Evolutionary conservation across 2,329 filamentous ascomycete species (phyloP), one percentile per base, ranked within the genome.

Genomic region (Aspergillus puulaauensis): DNA sequence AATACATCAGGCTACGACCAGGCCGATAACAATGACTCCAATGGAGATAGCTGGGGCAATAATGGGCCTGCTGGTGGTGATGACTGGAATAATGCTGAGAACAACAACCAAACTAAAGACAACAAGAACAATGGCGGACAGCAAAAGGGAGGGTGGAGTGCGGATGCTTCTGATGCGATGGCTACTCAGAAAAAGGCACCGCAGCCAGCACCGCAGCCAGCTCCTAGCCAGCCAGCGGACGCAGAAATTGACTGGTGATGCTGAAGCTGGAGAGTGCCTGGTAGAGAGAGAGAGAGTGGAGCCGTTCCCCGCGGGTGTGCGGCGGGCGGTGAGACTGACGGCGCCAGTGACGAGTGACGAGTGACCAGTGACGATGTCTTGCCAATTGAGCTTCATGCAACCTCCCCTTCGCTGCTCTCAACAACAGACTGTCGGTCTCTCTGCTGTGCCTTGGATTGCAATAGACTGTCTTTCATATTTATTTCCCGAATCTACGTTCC

Each of bases 291-390:
- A 17, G 24, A 47, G 43, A 31, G 53, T 49, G 41, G 45, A 48
- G 35, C 41, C 17, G 39, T 45, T 45, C 54, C 54, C 46, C 54
- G 54, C 54, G 54, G 31, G n/a, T 21, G 21, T 21, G 17, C 43
- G 14, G 27, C 24, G 31, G 54, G 54, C 54, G 54, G 54, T 56
- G 54, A 56, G 47, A n/a, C 11, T 40, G 53, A 21, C 35, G 15
- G 27, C 27, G 27, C 45, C 19, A 19, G 37, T 21, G 53, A 12
- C 52, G 23, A 52, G 39, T 44, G 50, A 52, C 24, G 35, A 33
- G 43, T 45, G 50, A 52, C 24, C 14, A 33, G 43, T 45, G 45
- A 48, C 45, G 45, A 48, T 35, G 31, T 19, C 14, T 15, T 40
- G 7, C 37, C 14, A 15, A 44, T 43, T 37, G 37, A 55, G 27